phyloP scores from a whole-genome alignment of 2,329 filamentous ascomycete genomes.

The Sporothrix brunneoviolacea region DNA sequence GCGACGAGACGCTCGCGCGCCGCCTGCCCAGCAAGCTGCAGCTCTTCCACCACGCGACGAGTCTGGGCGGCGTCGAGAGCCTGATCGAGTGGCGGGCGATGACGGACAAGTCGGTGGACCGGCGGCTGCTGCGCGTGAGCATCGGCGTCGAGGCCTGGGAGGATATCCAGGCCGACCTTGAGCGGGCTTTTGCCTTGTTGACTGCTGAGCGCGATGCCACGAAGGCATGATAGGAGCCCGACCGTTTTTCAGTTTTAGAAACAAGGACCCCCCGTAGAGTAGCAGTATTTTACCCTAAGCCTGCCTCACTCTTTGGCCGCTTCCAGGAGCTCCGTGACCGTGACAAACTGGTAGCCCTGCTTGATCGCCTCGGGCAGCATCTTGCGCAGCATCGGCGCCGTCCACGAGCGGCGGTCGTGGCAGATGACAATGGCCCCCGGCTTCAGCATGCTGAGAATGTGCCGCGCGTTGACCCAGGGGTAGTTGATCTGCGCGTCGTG shows the following conservation, averaged over 20 bases:
- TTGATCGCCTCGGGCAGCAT: constrained; percentile 66
- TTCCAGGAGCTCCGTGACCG: constrained; percentile 59
- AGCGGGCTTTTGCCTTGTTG: constrained; percentile 57
- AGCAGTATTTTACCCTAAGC: background rate
- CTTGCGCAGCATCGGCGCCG: constrained; percentile 65
- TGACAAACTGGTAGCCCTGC: constrained; percentile 65
- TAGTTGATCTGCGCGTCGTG: constrained; percentile 81
- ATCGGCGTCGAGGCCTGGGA: constrained; percentile 82
- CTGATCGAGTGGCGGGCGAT: constrained; percentile 95
- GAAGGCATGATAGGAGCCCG: background rate
- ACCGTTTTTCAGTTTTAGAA: too few relatives aligned
- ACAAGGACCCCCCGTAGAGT: too few relatives aligned
- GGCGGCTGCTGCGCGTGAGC: constrained; percentile 69
- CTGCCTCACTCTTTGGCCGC: constrained; percentile 11
- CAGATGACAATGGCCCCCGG: constrained; percentile 78
- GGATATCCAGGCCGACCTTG: constrained; percentile 71
- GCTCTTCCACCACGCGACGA: constrained; percentile 92
- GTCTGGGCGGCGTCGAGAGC: constrained; percentile 87
- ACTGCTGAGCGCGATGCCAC: constrained; percentile 15
- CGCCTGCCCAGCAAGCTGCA: constrained; percentile 68
- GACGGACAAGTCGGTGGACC: constrained; percentile 69
- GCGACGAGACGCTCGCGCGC: constrained; percentile 53
- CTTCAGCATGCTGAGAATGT: constrained; percentile 72
- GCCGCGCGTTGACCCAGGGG: constrained; percentile 63
- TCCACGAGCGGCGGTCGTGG: constrained; percentile 81